These are phyloP conservation scores for Stagonosporopsis cucurbitacearum DNA, from an alignment of 2,329 filamentous ascomycete species.

Conservation along the genomic window DNA sequence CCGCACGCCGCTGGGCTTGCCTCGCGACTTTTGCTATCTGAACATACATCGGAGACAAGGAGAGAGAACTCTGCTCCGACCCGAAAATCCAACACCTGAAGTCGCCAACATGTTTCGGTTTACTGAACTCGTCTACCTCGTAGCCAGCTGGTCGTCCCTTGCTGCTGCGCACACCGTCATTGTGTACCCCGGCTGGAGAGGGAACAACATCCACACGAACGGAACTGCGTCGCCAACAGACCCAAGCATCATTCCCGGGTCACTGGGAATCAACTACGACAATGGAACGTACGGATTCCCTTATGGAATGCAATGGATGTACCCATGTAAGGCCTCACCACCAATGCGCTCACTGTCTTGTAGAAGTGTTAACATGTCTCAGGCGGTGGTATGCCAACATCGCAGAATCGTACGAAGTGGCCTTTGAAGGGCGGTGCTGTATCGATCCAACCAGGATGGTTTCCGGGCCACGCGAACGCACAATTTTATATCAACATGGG, in stretches of 20 bases:
- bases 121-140: conserved; percentile 40
- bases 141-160: conserved; percentile 50
- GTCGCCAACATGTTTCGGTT: conserved; percentile 43
- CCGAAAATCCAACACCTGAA: neutral
- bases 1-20: conserved; percentile 29
- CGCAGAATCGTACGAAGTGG: conserved; percentile 89
- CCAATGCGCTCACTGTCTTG: neutral
- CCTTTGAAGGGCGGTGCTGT: conserved; percentile 86
- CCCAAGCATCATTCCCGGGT: conserved; percentile 45
- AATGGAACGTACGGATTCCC: conserved; percentile 66
- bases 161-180: conserved; percentile 79
- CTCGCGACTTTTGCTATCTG: conserved; percentile 13
- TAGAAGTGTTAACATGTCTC: conserved; percentile 20
- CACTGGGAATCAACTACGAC: conserved; percentile 54
- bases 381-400: conserved; percentile 84
- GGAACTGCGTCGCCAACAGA: conserved; percentile 58
- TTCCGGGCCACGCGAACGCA: conserved; percentile 82
- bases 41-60: conserved; percentile 11
- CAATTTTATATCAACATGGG: conserved; percentile 92
- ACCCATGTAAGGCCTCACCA: conserved; percentile 77
- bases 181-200: conserved; percentile 84
- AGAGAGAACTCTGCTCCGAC: conserved; percentile 3
- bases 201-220: conserved; percentile 83
- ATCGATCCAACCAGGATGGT: conserved; percentile 93
- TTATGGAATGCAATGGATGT: conserved; percentile 94